These are phyloP conservation scores for Termitomyces sp. DNA, from an alignment of 768 basidiomycete genomes.

Conservation along the genomic window DNA sequence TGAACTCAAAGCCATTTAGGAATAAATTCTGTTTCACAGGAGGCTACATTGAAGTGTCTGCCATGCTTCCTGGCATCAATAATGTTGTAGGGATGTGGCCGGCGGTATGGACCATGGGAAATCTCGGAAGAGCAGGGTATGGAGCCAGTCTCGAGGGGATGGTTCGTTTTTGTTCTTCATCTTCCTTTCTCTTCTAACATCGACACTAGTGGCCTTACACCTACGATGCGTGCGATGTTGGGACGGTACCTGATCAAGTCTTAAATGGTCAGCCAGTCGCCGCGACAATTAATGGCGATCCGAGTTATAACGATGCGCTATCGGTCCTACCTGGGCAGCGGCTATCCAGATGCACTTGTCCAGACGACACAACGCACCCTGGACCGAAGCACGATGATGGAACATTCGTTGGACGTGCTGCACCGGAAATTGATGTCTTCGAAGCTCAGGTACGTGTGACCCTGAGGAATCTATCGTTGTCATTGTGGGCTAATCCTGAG, in stretches of 20 bases:
- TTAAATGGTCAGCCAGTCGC: conserved; percentile 56
- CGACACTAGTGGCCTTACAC: conserved; percentile 65
- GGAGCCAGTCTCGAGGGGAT: conserved; percentile 80
- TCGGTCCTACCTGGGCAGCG: conserved; percentile 74
- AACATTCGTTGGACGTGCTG: conserved; percentile 67
- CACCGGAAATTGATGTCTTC: conserved; percentile 85
- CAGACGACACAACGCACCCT: conserved; percentile 64
- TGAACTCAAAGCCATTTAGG: conserved; percentile 23
- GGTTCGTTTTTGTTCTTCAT: conserved; percentile 30
- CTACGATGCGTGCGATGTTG: conserved; percentile 77
- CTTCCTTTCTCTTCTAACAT: not conserved
- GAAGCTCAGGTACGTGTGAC: conserved; percentile 57
- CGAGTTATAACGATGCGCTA: conserved; percentile 31
- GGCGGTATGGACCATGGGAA: conserved; percentile 69
- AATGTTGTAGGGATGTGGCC: conserved; percentile 71
- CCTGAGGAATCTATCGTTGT: conserved; percentile 6
- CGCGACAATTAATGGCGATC: conserved; percentile 53
- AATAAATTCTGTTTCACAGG: conserved; percentile 88
- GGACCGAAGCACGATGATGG: conserved; percentile 70
- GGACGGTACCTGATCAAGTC: conserved; percentile 74
- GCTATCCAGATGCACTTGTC: conserved; percentile 78
- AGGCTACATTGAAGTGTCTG: conserved; percentile 59
- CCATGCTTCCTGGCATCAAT: conserved; percentile 55
- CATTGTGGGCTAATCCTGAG: not conserved
- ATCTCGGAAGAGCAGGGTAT: conserved; percentile 70